Base-by-base conservation (phyloP, 345 rosid genomes). In the Lumnitzera racemosa region DNA sequence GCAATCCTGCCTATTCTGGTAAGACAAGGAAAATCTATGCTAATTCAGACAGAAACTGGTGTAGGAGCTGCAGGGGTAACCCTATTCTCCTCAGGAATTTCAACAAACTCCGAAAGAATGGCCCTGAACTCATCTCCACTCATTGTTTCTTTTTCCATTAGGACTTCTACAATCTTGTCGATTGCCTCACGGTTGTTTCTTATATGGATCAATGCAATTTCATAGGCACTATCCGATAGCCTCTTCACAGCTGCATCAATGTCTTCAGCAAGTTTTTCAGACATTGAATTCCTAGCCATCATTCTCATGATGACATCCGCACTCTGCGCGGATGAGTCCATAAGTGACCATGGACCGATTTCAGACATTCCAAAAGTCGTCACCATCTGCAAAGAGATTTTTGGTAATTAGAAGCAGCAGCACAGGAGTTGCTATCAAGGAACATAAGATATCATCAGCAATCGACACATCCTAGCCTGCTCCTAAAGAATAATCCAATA, bases 271-370 rank as follows among this genome's bases (percentile, higher is more conserved):
- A 94, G 99, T 80, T 67, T 94, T 63, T 94, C 99, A 0, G 99
- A 94, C 99, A 94, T 94, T 17, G 97, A 94, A 67, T 94, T 94
- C 48, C 97, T 90, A 4, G 99, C 97, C 99, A 94, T 94, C 97
- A 94, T 94, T 73, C 99, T 86, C 99, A 94, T 90, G 61, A 94
- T 77, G 12, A 94, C 91, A 60, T 94, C 99, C 0, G 29, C 77
- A 23, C 92, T 88, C 74, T 90, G 97, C 2, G 81, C 80, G 1
- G 90, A 80, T 20, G 82, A 59, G 61, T 94, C 99, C 97, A 90
- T 88, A 47, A 94, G 84, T 0, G 97, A 94, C 99, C 99, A 94
- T 24, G 99, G 97, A 12, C 96, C 99, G 49, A 94, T 94, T 43
- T 94, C 97, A 15, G 99, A 94, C 97, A 94, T 94, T 51, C 99